phyloP scores from a whole-genome alignment of 495 filamentous ascomycete genomes.

The Hapsidospora chrysogenum region DNA sequence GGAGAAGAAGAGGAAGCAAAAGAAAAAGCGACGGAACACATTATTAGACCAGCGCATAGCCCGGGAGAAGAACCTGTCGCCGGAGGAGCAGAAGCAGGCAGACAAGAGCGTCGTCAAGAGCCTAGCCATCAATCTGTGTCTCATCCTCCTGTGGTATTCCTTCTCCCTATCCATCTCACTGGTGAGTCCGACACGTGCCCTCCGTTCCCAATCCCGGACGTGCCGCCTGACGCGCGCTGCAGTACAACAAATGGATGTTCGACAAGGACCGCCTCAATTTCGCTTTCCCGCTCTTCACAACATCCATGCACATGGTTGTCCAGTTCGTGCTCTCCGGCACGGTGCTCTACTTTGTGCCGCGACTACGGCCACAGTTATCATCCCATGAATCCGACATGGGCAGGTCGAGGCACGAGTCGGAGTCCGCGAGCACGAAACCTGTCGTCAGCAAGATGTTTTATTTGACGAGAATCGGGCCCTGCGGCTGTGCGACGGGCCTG shows the following conservation, averaged over 20 bases:
- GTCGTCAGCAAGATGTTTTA: slow-evolving; percentile 90
- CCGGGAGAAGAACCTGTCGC: slow-evolving; percentile 29
- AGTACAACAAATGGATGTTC: slow-evolving; percentile 99
- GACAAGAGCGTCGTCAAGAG: slow-evolving; percentile 54
- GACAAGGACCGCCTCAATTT: slow-evolving; percentile 71
- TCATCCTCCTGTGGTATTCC: slow-evolving; percentile 85
- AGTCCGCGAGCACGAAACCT: slow-evolving; percentile 38
- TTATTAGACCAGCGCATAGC: slow-evolving; percentile 60
- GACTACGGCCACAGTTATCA: slow-evolving; percentile 56
- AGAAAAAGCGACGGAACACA: slow-evolving; percentile 47
- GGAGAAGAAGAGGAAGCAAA: slow-evolving; percentile 48
- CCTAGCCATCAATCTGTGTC: slow-evolving; percentile 48
- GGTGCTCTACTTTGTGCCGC: slow-evolving; percentile 71
- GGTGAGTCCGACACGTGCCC: slow-evolving; percentile 49
- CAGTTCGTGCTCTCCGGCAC: slow-evolving; percentile 74
- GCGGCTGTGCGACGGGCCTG: slow-evolving; percentile 81
- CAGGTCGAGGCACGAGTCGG: slow-evolving; percentile 31
- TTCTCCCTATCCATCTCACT: slow-evolving; percentile 93
- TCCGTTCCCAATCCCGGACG: too few relatives aligned
- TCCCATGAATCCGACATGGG: slow-evolving; percentile 27
- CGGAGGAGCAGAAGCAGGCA: slow-evolving; percentile 48
- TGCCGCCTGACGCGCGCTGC: slow-evolving; percentile 1
- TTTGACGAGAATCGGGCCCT: slow-evolving; percentile 79
- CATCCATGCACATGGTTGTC: slow-evolving; percentile 87
- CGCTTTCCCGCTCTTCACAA: slow-evolving; percentile 89